Evolutionary conservation across 208 protist genomes (phyloP).

Genomic region (Trypanosoma melophagium): DNA sequence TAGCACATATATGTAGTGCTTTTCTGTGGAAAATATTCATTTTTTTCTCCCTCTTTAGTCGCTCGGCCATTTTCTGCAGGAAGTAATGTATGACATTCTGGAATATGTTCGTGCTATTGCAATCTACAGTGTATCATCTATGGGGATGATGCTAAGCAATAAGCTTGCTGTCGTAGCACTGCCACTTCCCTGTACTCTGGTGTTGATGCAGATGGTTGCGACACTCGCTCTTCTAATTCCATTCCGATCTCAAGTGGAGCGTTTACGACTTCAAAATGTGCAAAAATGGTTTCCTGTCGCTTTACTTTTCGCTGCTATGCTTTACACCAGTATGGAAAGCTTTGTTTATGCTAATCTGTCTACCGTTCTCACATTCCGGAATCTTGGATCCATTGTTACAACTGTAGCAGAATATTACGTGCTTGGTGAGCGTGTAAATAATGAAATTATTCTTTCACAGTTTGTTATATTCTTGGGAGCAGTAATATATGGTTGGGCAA

Average conservation of each 20-base stretch:
- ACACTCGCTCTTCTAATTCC: slow-evolving; percentile 29
- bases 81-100: not conserved
- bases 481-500: slow-evolving; percentile 28
- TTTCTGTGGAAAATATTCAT: too few species aligned
- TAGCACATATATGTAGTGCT: too few species aligned
- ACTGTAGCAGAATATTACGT: slow-evolving; percentile 40
- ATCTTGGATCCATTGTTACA: slow-evolving; percentile 36
- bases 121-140: slow-evolving; percentile 22
- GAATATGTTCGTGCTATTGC: slow-evolving; percentile 4
- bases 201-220: slow-evolving; percentile 33
- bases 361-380: slow-evolving; percentile 29
- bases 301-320: slow-evolving; percentile 36
- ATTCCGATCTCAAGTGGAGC: slow-evolving; percentile 20
- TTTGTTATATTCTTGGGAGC: slow-evolving; percentile 33
- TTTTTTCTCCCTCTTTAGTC: too few species aligned
- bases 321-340: slow-evolving; percentile 43
- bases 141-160: slow-evolving; percentile 45
- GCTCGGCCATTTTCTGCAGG: not conserved
- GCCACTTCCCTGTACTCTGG: slow-evolving; percentile 32
- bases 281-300: slow-evolving; percentile 34
- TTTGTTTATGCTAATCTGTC: slow-evolving; percentile 38
- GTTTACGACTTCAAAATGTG: not conserved
- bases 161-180: slow-evolving; percentile 31
- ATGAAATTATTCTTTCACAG: slow-evolving; percentile 33
- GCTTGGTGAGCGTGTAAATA: slow-evolving; percentile 25